Conservation (phyloP, 2,329 filamentous ascomycete species). For the Trichoderma pleuroti region DNA sequence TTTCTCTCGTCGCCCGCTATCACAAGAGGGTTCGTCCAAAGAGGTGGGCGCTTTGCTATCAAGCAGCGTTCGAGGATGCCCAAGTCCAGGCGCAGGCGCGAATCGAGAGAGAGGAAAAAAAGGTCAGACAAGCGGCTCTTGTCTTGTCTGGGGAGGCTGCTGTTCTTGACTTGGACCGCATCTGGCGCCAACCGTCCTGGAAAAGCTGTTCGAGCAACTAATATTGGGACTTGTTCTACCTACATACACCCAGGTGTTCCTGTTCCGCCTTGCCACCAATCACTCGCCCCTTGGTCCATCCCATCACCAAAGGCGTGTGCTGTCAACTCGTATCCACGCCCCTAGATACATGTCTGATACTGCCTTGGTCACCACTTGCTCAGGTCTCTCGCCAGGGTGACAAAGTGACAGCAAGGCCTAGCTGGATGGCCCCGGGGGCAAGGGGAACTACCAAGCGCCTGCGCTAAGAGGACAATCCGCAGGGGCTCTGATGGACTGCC, state of each 20-base stretch:
- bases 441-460: constrained; percentile 11
- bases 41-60: not conserved
- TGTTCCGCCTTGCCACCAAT: constrained; percentile 15
- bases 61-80: not conserved
- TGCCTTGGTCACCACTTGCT: not conserved
- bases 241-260: not conserved
- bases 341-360: constrained; percentile 11
- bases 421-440: not conserved
- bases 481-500: constrained; percentile 6
- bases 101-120: not conserved
- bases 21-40: not conserved
- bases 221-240: constrained; percentile 14
- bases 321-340: constrained; percentile 15
- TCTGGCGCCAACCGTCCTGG: not conserved
- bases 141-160: constrained; percentile 3
- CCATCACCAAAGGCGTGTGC: constrained; percentile 12
- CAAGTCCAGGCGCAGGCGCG: no score
- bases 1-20: not conserved
- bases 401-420: constrained; percentile 4
- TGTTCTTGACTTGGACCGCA: constrained; percentile 14
- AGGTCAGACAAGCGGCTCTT: not conserved
- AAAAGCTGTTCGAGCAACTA: constrained; percentile 1
- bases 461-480: constrained; percentile 10
- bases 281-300: constrained; percentile 1
- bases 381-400: constrained; percentile 9